Conservation (phyloP, 2,329 filamentous ascomycete genomes). For the Sphaerulina populicola region DNA sequence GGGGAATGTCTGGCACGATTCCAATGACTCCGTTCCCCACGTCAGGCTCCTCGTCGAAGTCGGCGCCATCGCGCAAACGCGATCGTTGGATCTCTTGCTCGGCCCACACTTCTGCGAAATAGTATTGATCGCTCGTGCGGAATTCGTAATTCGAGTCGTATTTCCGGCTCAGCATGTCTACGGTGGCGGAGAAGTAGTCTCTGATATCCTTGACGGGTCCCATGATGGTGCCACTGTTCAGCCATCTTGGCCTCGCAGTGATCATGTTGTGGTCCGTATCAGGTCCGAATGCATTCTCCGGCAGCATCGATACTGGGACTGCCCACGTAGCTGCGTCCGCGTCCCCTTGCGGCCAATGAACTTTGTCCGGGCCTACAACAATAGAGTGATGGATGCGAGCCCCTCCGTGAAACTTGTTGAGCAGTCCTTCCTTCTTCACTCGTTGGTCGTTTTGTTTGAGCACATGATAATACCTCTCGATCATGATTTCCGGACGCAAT, state of each 20-base stretch:
- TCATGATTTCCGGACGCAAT: conserved; percentile 54
- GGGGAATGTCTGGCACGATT: conserved; percentile 14
- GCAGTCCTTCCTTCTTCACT: conserved; percentile 17
- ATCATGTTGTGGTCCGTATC: conserved; percentile 31
- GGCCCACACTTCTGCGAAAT: conserved; percentile 47
- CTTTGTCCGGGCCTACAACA: conserved; percentile 29
- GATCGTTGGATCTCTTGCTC: conserved; percentile 43
- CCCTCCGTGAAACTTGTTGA: conserved; percentile 12
- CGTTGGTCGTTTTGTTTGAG: conserved; percentile 47
- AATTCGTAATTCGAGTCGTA: conserved; percentile 19
- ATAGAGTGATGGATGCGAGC: conserved; percentile 22
- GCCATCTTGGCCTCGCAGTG: conserved; percentile 40
- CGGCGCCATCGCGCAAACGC: conserved; percentile 9
- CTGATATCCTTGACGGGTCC: conserved; percentile 32
- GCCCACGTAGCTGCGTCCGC: conserved; percentile 26
- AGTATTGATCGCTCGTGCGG: conserved; percentile 36
- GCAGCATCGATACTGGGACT: conserved; percentile 24
- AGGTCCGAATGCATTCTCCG: conserved; percentile 25
- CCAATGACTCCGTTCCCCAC: conserved; percentile 5
- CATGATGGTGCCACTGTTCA: conserved; percentile 36
- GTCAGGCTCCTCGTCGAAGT: conserved; percentile 6
- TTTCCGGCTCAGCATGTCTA: conserved; percentile 21
- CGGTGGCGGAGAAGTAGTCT: conserved; percentile 32
- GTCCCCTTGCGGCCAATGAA: conserved; percentile 26
- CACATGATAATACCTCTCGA: conserved; percentile 53